Evolutionary conservation across 768 basidiomycete species (phyloP), one percentile per base, ranked within the genome.

Genomic region (Atractiella rhizophila): DNA sequence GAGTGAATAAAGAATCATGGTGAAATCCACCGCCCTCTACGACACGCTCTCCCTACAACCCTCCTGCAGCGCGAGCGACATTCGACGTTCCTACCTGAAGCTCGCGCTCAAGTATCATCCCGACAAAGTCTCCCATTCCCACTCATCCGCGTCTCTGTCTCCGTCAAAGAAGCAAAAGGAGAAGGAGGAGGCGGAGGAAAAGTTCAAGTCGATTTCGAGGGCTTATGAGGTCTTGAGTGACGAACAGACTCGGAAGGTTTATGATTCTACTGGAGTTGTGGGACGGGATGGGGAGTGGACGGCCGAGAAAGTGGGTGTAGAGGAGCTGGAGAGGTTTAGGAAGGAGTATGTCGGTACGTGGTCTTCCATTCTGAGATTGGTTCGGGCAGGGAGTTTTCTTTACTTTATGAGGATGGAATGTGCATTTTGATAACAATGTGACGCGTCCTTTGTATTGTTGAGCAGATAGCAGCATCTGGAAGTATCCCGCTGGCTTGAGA

Each of bases 191-290:
- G 73, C 76, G 51, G 71, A 69, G n/a, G 64, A 59, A 48, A 75
- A 75, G 58, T 88, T 94, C 55, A 81, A 83, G 51, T 51, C 56
- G 46, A 68, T 96, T 49, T 82, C 88, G 0, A 94, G 86, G 54
- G 81, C 88, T 9, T 98, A 91, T 59, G 66, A 80, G 1, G 73
- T 96, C 0, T 64, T 96, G 23, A 67, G 73, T 40, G 85, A 96
- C 50, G 71, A 71, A 44, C 72, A 69, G 53, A 60, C 74, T 48
- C 68, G 74, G 54, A 64, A 69, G 54, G 64, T 71, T 45, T 98
- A 94, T 50, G 85, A 96, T 51, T 60, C 59, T 40, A 88, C 77
- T 0, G 91, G n/a, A n/a, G n/a, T n/a, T n/a, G n/a, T n/a, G n/a
- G n/a, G n/a, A n/a, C n/a, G n/a, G n/a, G n/a, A n/a, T n/a, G n/a